These are phyloP conservation scores for Candida broadrunensis DNA, from an alignment of 805 yeast genomes.

Conservation along the genomic window DNA sequence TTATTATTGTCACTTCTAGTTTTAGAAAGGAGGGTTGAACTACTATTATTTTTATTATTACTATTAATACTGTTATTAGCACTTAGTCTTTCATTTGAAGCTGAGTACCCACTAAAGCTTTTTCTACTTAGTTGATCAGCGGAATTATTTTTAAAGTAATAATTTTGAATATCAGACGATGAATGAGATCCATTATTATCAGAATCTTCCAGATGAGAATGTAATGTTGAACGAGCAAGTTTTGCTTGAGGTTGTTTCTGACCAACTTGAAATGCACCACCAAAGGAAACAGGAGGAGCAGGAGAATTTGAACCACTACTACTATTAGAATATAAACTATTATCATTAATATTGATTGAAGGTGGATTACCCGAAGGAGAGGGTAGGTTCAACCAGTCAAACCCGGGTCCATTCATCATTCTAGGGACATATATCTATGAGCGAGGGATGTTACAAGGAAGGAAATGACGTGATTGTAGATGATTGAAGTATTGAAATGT, in stretches of 20 bases:
- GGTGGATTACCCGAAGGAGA: neutral
- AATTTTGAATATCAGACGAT: neutral
- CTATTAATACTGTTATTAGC: neutral
- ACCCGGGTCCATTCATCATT: slow-evolving; percentile 35
- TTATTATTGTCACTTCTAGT: neutral
- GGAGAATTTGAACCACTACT: slow-evolving; percentile 9
- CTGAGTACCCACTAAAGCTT: slow-evolving; percentile 29
- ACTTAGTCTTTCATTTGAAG: slow-evolving; percentile 5
- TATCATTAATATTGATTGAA: neutral
- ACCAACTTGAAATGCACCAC: neutral
- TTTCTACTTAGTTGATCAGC: slow-evolving; percentile 7
- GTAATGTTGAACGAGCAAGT: neutral
- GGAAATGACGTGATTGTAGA: too few species aligned
- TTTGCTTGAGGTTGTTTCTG: neutral
- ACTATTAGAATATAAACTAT: neutral
- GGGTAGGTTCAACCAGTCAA: slow-evolving; percentile 49
- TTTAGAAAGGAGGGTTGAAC: neutral
- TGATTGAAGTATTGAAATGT: too few species aligned
- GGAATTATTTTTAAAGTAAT: slow-evolving; percentile 10
- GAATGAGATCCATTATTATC: neutral
- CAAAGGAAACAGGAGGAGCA: slow-evolving; percentile 12
- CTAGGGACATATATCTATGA: neutral
- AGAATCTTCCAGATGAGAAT: neutral
- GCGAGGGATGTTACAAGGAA: too few species aligned
- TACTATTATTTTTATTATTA: neutral